These are phyloP conservation scores for slime mould (Dictyostelium discoideum) DNA, from an alignment of 78 protist species.

Conservation along the genomic window DNA sequence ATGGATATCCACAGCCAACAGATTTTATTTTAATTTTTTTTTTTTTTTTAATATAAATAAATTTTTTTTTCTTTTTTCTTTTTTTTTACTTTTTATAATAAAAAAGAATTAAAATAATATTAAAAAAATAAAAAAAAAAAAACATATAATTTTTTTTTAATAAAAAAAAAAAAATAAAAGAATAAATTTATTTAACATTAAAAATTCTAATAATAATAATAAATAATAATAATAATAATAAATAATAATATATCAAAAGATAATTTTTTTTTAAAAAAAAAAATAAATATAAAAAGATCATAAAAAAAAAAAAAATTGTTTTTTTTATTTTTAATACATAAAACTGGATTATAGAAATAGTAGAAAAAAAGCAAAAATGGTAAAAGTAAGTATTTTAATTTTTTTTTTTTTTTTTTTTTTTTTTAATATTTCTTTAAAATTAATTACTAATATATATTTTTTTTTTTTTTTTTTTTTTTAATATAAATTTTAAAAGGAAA, in stretches of 20 bases:
- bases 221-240: background rate
- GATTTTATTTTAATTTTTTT: background rate
- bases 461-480: background rate
- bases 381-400: conserved; percentile 16
- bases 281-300: background rate
- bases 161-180: background rate
- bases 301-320: background rate
- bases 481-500: conserved; percentile 67
- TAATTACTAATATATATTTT: background rate
- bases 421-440: no score
- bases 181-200: no score
- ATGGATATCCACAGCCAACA: background rate
- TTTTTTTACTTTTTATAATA: background rate
- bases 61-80: background rate
- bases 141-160: background rate
- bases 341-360: conserved; percentile 4
- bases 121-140: no score
- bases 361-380: conserved; percentile 33
- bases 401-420: background rate
- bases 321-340: background rate
- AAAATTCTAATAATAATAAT: no score
- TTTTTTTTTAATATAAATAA: background rate
- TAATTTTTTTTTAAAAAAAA: no score
- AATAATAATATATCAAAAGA: background rate
- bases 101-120: background rate